These are phyloP conservation scores for Metarhizium robertsii DNA, from an alignment of 2,329 filamentous ascomycete genomes.

Conservation along the genomic window DNA sequence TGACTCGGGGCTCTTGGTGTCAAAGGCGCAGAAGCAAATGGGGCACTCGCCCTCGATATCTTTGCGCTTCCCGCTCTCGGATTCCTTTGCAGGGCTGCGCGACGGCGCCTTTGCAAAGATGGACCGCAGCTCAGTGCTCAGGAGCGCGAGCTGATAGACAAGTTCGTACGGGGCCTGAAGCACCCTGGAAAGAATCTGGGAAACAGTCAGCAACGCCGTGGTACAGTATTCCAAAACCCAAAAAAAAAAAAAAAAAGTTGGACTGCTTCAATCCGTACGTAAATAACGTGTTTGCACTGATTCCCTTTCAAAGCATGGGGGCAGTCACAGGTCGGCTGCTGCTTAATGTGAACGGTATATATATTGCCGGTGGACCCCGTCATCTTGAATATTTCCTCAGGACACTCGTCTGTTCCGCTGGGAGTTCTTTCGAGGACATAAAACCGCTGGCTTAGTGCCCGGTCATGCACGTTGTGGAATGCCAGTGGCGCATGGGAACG, in stretches of 20 bases:
- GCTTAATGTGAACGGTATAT: constrained; percentile 46
- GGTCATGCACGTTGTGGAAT: constrained; percentile 27
- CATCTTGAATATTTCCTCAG: constrained; percentile 46
- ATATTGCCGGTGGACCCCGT: constrained; percentile 58
- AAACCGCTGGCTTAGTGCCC: constrained; percentile 34
- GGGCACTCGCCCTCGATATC: constrained; percentile 44
- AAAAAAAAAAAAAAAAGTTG: too few species aligned
- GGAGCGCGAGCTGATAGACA: constrained; percentile 53
- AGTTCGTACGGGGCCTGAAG: constrained; percentile 46
- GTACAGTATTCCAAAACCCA: neutral
- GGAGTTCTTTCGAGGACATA: constrained; percentile 34
- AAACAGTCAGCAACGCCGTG: neutral
- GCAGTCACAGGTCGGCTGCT: constrained; percentile 45
- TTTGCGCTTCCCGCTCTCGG: constrained; percentile 31
- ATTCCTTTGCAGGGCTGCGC: constrained; percentile 26
- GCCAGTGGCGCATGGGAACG: constrained; percentile 20
- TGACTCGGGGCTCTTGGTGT: constrained; percentile 22
- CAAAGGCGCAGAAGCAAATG: constrained; percentile 44
- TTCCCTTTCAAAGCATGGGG: constrained; percentile 43
- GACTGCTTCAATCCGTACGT: constrained; percentile 26
- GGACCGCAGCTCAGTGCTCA: constrained; percentile 47
- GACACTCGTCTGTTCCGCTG: constrained; percentile 24
- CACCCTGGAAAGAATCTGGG: constrained; percentile 46
- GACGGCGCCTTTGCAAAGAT: constrained; percentile 48
- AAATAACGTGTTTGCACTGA: constrained; percentile 58